phyloP scores from a whole-genome alignment of 768 basidiomycete genomes.

The Russula abietina region DNA sequence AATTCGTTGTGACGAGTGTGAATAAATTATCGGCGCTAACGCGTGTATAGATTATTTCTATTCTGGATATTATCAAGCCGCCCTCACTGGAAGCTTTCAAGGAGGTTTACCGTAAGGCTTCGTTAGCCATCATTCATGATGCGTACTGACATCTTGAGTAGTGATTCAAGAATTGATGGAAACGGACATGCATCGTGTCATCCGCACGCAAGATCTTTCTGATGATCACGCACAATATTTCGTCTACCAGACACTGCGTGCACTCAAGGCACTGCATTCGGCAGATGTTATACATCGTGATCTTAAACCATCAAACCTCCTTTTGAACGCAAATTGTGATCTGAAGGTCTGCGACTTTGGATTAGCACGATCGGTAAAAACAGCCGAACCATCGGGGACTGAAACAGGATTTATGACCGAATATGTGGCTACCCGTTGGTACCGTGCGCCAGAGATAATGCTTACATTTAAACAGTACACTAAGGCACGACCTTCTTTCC shows the following conservation, averaged over 20 bases:
- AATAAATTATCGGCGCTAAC: constrained; percentile 5
- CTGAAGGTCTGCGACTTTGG: constrained; percentile 96
- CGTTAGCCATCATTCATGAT: constrained; percentile 1
- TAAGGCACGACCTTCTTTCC: constrained; percentile 49
- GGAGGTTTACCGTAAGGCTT: constrained; percentile 66
- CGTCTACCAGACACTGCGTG: constrained; percentile 90
- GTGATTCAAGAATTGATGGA: constrained; percentile 93
- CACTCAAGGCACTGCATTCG: constrained; percentile 92
- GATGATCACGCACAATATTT: constrained; percentile 96
- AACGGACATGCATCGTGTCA: constrained; percentile 95
- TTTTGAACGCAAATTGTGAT: constrained; percentile 97
- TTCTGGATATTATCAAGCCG: constrained; percentile 84
- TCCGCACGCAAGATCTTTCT: constrained; percentile 88
- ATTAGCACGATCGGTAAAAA: constrained; percentile 82
- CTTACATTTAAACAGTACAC: constrained; percentile 98
- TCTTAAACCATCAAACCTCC: constrained; percentile 93
- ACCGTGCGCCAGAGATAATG: constrained; percentile 99
- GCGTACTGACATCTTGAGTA: constrained; percentile 29
- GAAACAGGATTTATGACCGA: constrained; percentile 92
- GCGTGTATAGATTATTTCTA: constrained; percentile 70
- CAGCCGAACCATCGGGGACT: constrained; percentile 77
- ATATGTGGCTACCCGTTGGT: constrained; percentile 99
- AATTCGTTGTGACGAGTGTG: not conserved
- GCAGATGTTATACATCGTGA: constrained; percentile 96
- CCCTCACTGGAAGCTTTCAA: constrained; percentile 75